Percentiles rank a stretch among this genome's conserved stretches.
Evolutionary conservation across 306 rosid species (phyloP).

Genomic region (Prinsepia uniflora): DNA sequence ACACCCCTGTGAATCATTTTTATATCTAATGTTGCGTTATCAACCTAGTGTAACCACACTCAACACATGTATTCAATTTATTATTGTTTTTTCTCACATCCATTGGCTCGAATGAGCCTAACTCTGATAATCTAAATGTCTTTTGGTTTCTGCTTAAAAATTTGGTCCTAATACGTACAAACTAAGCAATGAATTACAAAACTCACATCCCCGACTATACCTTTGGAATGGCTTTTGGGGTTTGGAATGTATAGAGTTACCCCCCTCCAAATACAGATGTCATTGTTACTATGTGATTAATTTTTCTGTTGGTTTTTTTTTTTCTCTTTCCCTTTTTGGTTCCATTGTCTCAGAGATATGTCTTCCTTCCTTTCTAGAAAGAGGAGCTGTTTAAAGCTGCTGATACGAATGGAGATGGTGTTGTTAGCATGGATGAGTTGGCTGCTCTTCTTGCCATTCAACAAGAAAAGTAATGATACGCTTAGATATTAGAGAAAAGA

Average conservation of each 20-base stretch:
- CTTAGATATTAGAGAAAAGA: slow-evolving; percentile 21
- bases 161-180: neutral
- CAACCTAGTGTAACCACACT: neutral
- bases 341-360: slow-evolving; percentile 19
- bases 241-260: slow-evolving; percentile 16
- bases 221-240: neutral
- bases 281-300: slow-evolving; percentile 5
- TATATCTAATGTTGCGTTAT: neutral
- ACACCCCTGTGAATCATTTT: neutral
- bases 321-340: slow-evolving; percentile 2
- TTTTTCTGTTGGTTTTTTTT: slow-evolving; percentile 6
- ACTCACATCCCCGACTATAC: neutral
- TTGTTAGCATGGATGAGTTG: slow-evolving; percentile 87
- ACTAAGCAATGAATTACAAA: neutral
- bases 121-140: neutral
- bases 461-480: slow-evolving; percentile 72
- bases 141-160: neutral
- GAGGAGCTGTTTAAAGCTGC: slow-evolving; percentile 90
- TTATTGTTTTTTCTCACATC: neutral
- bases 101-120: neutral
- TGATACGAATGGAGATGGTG: slow-evolving; percentile 83
- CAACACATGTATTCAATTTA: neutral
- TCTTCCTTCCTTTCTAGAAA: slow-evolving; percentile 57
- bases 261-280: slow-evolving; percentile 16
- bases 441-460: slow-evolving; percentile 80